Conservation (phyloP, 2,329 filamentous ascomycete genomes). For the Orbilia quercus region DNA sequence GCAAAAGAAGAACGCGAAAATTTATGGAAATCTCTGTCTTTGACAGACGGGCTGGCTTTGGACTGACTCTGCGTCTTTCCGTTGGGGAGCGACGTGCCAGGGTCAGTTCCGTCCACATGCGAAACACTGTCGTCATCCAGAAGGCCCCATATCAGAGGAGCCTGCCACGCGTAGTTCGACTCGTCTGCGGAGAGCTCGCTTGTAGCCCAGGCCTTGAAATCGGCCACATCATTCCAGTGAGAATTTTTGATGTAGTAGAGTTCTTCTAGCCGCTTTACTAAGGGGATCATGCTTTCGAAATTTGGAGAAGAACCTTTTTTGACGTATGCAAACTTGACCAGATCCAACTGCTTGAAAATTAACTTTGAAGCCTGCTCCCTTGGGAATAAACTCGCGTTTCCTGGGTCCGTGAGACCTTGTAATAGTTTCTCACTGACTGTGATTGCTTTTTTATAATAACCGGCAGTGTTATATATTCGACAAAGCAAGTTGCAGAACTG, state of each 20-base stretch:
- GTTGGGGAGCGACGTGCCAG: background rate
- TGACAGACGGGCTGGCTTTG: background rate
- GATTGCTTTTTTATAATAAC: constrained; percentile 45
- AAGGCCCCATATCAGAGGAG: constrained; percentile 24
- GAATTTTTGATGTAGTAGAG: constrained; percentile 44
- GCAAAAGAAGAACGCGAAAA: constrained; percentile 39
- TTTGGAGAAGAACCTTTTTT: constrained; percentile 6
- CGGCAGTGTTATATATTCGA: constrained; percentile 32
- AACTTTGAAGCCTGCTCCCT: constrained; percentile 35
- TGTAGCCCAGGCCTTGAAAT: constrained; percentile 27
- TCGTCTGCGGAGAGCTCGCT: constrained; percentile 18
- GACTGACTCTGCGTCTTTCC: background rate
- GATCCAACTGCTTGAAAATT: constrained; percentile 32
- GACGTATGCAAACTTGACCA: constrained; percentile 31
- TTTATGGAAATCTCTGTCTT: constrained; percentile 21
- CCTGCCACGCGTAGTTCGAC: constrained; percentile 25
- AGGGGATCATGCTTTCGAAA: constrained; percentile 18
- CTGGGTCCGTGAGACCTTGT: constrained; percentile 19
- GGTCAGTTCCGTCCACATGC: background rate
- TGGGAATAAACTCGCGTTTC: constrained; percentile 7
- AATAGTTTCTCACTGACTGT: constrained; percentile 33
- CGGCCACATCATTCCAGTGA: constrained; percentile 31
- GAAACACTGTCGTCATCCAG: constrained; percentile 17
- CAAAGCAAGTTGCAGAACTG: constrained; percentile 33
- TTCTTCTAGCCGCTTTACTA: constrained; percentile 20